Evolutionary conservation across 208 protist species (phyloP), one percentile per base, ranked within the genome.

Genomic region (Sergeia podlipaevii): DNA sequence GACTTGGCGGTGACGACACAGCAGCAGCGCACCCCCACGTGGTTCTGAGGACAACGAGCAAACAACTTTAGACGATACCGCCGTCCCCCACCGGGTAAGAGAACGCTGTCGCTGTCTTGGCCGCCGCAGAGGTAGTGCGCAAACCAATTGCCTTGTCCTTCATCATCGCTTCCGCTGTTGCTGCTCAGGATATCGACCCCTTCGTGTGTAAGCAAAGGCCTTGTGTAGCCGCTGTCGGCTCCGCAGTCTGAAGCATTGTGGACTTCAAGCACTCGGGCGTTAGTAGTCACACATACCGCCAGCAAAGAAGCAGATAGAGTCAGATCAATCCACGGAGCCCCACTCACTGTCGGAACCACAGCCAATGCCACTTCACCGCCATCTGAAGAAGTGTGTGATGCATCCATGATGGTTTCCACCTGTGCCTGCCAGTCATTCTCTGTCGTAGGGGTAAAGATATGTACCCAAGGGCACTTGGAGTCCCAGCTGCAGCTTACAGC

Each of bases 261-360:
- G 3, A 65, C 44, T 23, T 65, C 60, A 20, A 65, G 44, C 37
- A 56, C 0, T 6, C 50, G 47, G 7, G 60, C 60, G 34, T 65
- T 60, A n/a, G 61, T 58, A 24, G 63, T 48, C 29, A 79, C 47
- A 26, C 52, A 70, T 15, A 79, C 8, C 27, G 63, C 61, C 5
- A 45, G 10, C 15, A 74, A 17, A 18, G 45, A 24, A 3, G 32
- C 17, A 17, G 34, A 56, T 18, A 56, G 23, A 20, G 41, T n/a
- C 26, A 76, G 2, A 17, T 10, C 8, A 17, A 76, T 17, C 50
- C 47, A 76, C 13, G 69, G 69, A 11, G 62, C 69, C 7, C 44
- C 21, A 4, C 20, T 38, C n/a, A 29, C 51, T 11, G 3, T 17
- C 3, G 39, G 11, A 8, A 21, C 43, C 15, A 58, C 20, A 11